Conservation (phyloP, 345 rosid genomes). For the sweet orange (Citrus sinensis) region DVS_A1.0 CM039164.1:5359001-5359500, state of each 20-base stretch:
- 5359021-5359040: background rate
- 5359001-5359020: background rate
- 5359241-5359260: conserved; percentile 10
- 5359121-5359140: conserved; percentile 59
- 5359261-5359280: background rate
- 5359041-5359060: conserved; percentile 54
- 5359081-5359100: conserved; percentile 68
- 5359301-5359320: background rate
- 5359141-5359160: conserved; percentile 55
- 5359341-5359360: background rate
- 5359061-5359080: conserved; percentile 60
- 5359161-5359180: conserved; percentile 34
- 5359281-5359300: background rate
- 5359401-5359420: background rate
- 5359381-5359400: background rate
- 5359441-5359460: background rate
- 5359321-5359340: too few relatives aligned
- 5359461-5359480: background rate
- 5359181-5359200: conserved; percentile 45
- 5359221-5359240: conserved; percentile 62
- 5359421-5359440: background rate
- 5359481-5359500: background rate
- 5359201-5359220: conserved; percentile 49
- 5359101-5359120: conserved; percentile 76
- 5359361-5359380: background rate